Conservation (phyloP, 495 filamentous ascomycete species). For the Pseudevernia furfuracea region DNA sequence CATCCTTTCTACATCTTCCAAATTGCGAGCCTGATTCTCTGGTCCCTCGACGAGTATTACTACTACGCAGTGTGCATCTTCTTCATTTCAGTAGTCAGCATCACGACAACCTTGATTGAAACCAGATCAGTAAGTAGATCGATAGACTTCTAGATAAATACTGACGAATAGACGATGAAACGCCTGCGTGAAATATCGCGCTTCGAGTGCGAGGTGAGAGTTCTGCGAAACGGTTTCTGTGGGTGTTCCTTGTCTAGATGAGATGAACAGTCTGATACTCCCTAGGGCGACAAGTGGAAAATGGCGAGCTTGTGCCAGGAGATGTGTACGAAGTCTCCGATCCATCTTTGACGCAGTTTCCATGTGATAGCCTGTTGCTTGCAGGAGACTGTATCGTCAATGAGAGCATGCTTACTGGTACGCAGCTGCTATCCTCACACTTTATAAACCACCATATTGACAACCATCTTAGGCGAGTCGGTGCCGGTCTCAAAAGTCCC, state of each 20-base stretch:
- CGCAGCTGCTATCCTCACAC: constrained; percentile 18
- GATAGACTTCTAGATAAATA: background rate
- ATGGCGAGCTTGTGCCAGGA: constrained; percentile 84
- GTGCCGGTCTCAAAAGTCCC: constrained; percentile 92
- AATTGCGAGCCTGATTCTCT: constrained; percentile 86
- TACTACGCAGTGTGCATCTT: constrained; percentile 98
- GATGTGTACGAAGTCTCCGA: constrained; percentile 98
- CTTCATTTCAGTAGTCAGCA: constrained; percentile 85
- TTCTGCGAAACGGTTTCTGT: constrained; percentile 93
- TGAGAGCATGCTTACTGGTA: constrained; percentile 96
- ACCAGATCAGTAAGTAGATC: constrained; percentile 62
- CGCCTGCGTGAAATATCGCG: constrained; percentile 84
- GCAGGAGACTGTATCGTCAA: constrained; percentile 98
- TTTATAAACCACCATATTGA: constrained; percentile 22
- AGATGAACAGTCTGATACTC: constrained; percentile 1
- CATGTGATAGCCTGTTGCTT: constrained; percentile 85
- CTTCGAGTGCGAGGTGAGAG: constrained; percentile 91
- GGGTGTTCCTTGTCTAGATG: constrained; percentile 30
- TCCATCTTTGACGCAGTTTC: constrained; percentile 86
- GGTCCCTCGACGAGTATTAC: constrained; percentile 93
- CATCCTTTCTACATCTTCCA: constrained; percentile 99
- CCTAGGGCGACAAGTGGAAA: constrained; percentile 75
- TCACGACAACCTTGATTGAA: constrained; percentile 80
- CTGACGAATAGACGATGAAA: constrained; percentile 64
- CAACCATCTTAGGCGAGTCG: constrained; percentile 62